Evolutionary conservation across 345 rosid species (phyloP).

Genomic region (Pistacia integerrima): DNA sequence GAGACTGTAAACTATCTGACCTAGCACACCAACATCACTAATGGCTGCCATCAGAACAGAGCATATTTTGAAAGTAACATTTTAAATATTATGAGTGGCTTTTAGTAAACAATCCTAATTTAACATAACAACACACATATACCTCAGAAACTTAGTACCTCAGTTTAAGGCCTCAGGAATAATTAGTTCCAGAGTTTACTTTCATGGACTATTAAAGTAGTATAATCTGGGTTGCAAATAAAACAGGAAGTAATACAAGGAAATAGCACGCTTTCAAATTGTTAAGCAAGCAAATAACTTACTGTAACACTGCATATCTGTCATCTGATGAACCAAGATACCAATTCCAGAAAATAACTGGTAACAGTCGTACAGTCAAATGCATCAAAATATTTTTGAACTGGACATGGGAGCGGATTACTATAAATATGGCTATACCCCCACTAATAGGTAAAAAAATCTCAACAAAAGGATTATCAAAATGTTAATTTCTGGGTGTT

Average conservation of each 20-base stretch:
- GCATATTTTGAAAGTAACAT: neutral
- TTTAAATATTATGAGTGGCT: neutral
- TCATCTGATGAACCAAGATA: slow-evolving; percentile 23
- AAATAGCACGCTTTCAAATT: slow-evolving; percentile 38
- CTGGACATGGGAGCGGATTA: slow-evolving; percentile 15
- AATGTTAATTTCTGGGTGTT: neutral
- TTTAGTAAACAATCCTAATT: neutral
- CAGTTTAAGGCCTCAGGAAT: neutral
- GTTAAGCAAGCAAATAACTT: slow-evolving; percentile 30
- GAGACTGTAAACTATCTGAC: neutral
- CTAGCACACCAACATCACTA: neutral
- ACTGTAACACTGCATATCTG: slow-evolving; percentile 31
- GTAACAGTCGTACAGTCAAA: slow-evolving; percentile 2
- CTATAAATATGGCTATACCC: slow-evolving; percentile 5
- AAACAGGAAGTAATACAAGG: neutral
- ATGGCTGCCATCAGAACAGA: neutral
- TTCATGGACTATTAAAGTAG: neutral
- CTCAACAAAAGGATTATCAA: slow-evolving; percentile 8
- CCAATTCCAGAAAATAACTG: slow-evolving; percentile 18
- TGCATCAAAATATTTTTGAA: slow-evolving; percentile 13
- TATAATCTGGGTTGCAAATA: neutral
- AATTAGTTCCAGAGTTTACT: neutral
- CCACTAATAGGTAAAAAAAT: neutral
- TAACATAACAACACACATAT: neutral
- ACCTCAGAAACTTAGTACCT: no score